Evolutionary conservation across 345 rosid species (phyloP).

Genomic region (Moringa oleifera): DNA sequence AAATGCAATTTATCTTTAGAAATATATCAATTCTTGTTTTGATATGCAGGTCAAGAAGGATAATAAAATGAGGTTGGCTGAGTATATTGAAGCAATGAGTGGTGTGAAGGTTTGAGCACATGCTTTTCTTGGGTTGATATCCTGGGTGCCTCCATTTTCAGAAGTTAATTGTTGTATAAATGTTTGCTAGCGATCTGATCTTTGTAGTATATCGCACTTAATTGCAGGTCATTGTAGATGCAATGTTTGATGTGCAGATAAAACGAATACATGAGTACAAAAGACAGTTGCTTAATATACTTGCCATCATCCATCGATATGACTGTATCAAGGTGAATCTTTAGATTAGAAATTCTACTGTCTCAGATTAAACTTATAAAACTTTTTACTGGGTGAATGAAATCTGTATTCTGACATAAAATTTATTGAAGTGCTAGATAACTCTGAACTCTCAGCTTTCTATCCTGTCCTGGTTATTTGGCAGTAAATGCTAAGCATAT

Average conservation of each 20-base stretch:
- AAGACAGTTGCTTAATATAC: constrained; percentile 41
- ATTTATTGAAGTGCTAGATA: background rate
- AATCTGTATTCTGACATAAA: background rate
- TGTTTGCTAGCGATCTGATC: background rate
- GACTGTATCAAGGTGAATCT: constrained; percentile 42
- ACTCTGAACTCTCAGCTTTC: background rate
- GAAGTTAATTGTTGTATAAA: background rate
- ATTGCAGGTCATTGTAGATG: constrained; percentile 36
- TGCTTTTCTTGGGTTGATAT: constrained; percentile 5
- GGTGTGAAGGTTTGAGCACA: constrained; percentile 35
- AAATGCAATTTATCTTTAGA: background rate
- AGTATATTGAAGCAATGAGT: constrained; percentile 46
- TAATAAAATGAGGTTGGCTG: constrained; percentile 47
- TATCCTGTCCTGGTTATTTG: too few relatives aligned
- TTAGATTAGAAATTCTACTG: too few relatives aligned
- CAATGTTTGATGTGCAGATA: constrained; percentile 50
- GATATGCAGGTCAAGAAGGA: constrained; percentile 33
- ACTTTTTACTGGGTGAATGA: background rate
- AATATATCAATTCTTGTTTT: constrained; percentile 1
- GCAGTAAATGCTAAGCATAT: too few relatives aligned
- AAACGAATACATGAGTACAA: constrained; percentile 48
- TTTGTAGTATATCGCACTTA: background rate
- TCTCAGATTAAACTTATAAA: background rate
- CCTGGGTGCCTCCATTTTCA: background rate
- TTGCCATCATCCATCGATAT: constrained; percentile 44